phyloP scores from a whole-genome alignment of 129 eudicot species.

The Flaveria sonorensis region DNA sequence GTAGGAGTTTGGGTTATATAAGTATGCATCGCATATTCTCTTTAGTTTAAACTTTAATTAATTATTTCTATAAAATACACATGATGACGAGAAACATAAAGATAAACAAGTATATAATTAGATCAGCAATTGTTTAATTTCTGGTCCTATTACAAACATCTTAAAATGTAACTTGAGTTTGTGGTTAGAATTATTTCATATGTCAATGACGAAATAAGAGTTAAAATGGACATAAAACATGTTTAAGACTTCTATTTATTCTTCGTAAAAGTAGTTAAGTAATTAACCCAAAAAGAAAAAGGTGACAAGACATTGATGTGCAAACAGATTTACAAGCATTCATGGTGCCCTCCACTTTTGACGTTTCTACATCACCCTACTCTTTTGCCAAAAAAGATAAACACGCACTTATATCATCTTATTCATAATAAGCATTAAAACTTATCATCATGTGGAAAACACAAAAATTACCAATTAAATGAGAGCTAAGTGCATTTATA shows the following conservation, averaged over 20 bases:
- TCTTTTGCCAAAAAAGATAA: background rate
- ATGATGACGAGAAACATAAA: slow-evolving; percentile 13
- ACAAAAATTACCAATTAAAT: background rate
- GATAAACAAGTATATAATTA: background rate
- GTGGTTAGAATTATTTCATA: background rate
- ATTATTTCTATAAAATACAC: slow-evolving; percentile 6
- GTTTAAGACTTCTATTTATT: background rate
- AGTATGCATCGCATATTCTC: slow-evolving; percentile 7
- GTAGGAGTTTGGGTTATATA: slow-evolving; percentile 19
- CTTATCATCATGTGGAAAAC: background rate
- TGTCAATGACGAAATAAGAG: background rate
- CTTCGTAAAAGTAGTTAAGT: background rate
- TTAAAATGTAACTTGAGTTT: background rate
- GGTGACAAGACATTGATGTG: slow-evolving; percentile 1
- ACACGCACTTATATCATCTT: background rate
- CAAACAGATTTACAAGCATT: slow-evolving; percentile 11
- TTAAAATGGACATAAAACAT: slow-evolving; percentile 8
- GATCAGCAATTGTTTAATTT: background rate
- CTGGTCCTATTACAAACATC: background rate
- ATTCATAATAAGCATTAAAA: slow-evolving; percentile 4
- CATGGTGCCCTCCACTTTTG: slow-evolving; percentile 10
- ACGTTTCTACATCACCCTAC: background rate
- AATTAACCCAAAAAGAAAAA: background rate
- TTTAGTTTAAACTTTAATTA: slow-evolving; percentile 8
- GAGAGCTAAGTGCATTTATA: background rate